phyloP scores from a whole-genome alignment of 176 grass and related monocot genomes.

The Paspalum vaginatum region DNA sequence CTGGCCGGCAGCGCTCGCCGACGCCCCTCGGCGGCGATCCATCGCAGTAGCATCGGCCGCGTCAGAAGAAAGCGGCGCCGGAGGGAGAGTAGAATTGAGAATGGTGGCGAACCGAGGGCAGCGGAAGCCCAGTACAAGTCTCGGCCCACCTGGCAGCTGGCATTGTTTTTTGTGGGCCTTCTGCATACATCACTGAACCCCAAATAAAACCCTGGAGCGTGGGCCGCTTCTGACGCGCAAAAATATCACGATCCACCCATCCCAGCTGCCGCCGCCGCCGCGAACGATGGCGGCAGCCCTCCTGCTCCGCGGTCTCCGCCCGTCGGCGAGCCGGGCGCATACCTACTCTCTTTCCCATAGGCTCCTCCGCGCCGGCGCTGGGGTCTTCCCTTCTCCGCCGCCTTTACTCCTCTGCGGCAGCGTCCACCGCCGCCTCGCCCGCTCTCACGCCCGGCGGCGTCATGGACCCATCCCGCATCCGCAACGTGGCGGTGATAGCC shows the following conservation, averaged over 20 bases:
- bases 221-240: slow-evolving; percentile 30
- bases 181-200: neutral
- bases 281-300: slow-evolving; percentile 67
- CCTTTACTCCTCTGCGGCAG: slow-evolving; percentile 51
- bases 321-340: slow-evolving; percentile 39
- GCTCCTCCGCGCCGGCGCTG: slow-evolving; percentile 21
- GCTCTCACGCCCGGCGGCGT: slow-evolving; percentile 36
- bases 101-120: neutral
- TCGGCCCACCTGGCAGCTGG: neutral
- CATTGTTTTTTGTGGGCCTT: neutral
- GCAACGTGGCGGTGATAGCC: slow-evolving; percentile 94
- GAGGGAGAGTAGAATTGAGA: slow-evolving; percentile 1
- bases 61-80: slow-evolving; percentile 22
- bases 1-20: neutral
- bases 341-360: neutral
- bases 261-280: slow-evolving; percentile 32
- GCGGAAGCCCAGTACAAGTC: neutral
- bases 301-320: slow-evolving; percentile 74
- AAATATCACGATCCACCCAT: slow-evolving; percentile 41
- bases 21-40: slow-evolving; percentile 21
- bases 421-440: slow-evolving; percentile 46
- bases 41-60: slow-evolving; percentile 37
- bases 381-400: slow-evolving; percentile 40
- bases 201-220: slow-evolving; percentile 28
- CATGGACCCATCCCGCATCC: slow-evolving; percentile 66